Evolutionary conservation across 495 filamentous ascomycete species (phyloP), one percentile per base, ranked within the genome.

Genomic region (Xylaria bambusicola): DNA sequence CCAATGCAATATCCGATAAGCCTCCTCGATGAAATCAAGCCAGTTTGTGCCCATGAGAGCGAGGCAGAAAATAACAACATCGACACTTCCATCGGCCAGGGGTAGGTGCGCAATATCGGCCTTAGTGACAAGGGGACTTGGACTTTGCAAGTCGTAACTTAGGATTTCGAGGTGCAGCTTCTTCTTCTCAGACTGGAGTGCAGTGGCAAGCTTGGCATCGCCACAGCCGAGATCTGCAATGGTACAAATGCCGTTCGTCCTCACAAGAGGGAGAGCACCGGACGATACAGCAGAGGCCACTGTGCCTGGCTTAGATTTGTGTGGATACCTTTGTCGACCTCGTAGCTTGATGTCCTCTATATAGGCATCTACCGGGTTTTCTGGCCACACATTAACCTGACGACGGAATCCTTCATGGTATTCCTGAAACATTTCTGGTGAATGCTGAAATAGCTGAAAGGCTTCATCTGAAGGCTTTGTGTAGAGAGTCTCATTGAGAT

Each of bases 1-100:
- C 83, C 93, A 94, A 54, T 90, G 84, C 61, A 98, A 77, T 10
- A 98, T 78, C 18, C 94, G 83, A 73, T 88, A 93, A n/a, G 93
- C 92, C 74, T 98, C 94, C 66, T 97, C 93, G 58, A 98, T 82
- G 67, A 97, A 97, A 59, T 89, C 86, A 20, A 96, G 80, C 91
- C 94, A 98, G 75, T 98, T 98, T 15, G 94, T 98, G 63, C 95
- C 94, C 94, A 98, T 98, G 40, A 98, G 82, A 56, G 93, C 93
- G 21, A 98, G 80, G 74, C 94, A 98, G 77, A 97, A 96, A 52
- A 98, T 83, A 7, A 89, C 88, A 15, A 98, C 80, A 68, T 98
- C 91, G 21, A 92, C 86, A 36, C 79, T 82, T 48, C 82, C 83
- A 48, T 92, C 85, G 23, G 76, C 72, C 1, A 96, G 68, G 0